These are phyloP conservation scores for Sclerotinia trifoliorum DNA, from an alignment of 2,329 filamentous ascomycete genomes.

Conservation along the genomic window DNA sequence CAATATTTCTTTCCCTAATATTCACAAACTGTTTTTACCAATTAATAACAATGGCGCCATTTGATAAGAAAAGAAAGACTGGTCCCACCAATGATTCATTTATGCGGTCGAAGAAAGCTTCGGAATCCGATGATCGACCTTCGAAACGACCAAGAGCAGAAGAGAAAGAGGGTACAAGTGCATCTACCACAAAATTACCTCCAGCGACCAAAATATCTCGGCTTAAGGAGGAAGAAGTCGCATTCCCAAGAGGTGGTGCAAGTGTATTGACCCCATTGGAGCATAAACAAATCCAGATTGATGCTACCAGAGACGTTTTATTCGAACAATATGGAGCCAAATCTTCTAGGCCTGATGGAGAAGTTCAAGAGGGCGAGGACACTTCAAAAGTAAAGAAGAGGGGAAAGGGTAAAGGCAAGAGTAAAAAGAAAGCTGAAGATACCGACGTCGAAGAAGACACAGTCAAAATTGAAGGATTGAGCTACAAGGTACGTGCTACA, in stretches of 20 bases:
- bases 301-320: conserved; percentile 87
- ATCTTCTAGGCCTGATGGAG: conserved; percentile 43
- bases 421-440: conserved; percentile 51
- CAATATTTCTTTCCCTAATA: conserved; percentile 15
- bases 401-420: conserved; percentile 57
- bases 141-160: conserved; percentile 37
- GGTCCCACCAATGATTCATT: conserved; percentile 40
- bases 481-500: conserved; percentile 68
- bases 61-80: conserved; percentile 39
- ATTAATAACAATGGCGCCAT: conserved; percentile 36
- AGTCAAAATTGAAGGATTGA: conserved; percentile 80
- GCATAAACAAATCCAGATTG: conserved; percentile 92
- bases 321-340: conserved; percentile 74
- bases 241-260: conserved; percentile 90
- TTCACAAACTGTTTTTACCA: not conserved
- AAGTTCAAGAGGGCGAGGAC: conserved; percentile 35
- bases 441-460: conserved; percentile 49
- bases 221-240: conserved; percentile 75
- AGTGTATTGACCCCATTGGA: conserved; percentile 90
- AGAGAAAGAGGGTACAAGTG: conserved; percentile 31
- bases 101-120: conserved; percentile 35
- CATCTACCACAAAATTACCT: conserved; percentile 28
- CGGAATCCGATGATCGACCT: conserved; percentile 33
- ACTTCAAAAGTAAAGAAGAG: conserved; percentile 33
- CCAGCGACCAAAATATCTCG: conserved; percentile 41